A percentile compares a stretch with the other conserved stretches of the same genome.
phyloP scores from a whole-genome alignment of 352 stramenopile species.

The Discostella stelligera region DNA sequence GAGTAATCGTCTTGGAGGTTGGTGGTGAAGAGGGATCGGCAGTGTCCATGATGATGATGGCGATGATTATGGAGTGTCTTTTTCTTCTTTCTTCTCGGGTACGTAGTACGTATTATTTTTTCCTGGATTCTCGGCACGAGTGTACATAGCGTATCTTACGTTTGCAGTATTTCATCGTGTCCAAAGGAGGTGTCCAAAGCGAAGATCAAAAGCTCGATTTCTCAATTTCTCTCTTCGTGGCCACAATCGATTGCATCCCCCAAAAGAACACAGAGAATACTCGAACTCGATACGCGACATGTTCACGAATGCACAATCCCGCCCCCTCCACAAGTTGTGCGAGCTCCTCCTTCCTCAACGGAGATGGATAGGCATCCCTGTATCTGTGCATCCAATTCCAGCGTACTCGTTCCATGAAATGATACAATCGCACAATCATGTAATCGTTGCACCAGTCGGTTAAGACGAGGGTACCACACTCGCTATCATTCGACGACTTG shows the following conservation, averaged over 20 bases:
- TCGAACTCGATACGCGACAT: slow-evolving; percentile 14
- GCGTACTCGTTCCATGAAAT: slow-evolving; percentile 22
- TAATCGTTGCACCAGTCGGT: slow-evolving; percentile 37
- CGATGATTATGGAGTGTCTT: too few relatives aligned
- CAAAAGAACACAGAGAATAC: slow-evolving; percentile 25
- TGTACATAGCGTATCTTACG: too few relatives aligned
- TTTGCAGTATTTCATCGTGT: too few relatives aligned
- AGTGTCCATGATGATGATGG: background rate
- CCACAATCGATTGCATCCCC: slow-evolving; percentile 30
- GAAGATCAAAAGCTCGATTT: background rate
- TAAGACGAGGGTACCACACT: slow-evolving; percentile 17
- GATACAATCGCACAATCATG: slow-evolving; percentile 23
- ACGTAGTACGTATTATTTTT: too few relatives aligned
- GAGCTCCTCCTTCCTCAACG: slow-evolving; percentile 4
- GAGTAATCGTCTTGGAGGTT: slow-evolving; percentile 66
- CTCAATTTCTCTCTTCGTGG: background rate
- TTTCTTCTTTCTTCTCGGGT: too few relatives aligned
- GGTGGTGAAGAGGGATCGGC: background rate
- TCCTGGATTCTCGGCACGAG: too few relatives aligned
- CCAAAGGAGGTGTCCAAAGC: too few relatives aligned
- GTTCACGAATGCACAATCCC: slow-evolving; percentile 8
- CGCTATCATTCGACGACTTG: background rate
- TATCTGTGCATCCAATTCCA: slow-evolving; percentile 25
- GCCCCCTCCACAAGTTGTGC: slow-evolving; percentile 10
- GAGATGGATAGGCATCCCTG: slow-evolving; percentile 19